These are phyloP conservation scores for Ustulina deusta DNA, from an alignment of 2,329 filamentous ascomycete species.

Conservation along the genomic window DNA sequence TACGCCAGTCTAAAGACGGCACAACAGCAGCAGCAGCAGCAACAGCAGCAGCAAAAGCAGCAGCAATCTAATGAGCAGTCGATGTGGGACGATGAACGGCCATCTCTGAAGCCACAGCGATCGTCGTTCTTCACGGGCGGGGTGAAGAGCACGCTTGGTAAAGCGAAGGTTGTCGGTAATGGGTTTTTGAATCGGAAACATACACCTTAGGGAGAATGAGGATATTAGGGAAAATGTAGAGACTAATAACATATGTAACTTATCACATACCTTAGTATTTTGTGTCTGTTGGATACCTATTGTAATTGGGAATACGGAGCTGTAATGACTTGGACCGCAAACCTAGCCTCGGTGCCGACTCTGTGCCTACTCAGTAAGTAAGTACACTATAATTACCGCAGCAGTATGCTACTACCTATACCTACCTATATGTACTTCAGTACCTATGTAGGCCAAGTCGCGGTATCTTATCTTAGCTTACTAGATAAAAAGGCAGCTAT, in stretches of 20 bases:
- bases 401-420: too few species aligned
- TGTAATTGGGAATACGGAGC: slow-evolving; percentile 10
- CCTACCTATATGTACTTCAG: too few species aligned
- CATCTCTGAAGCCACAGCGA: slow-evolving; percentile 42
- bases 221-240: not conserved
- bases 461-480: slow-evolving; percentile 21
- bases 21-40: slow-evolving; percentile 31
- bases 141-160: slow-evolving; percentile 47
- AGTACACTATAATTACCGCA: too few species aligned
- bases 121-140: slow-evolving; percentile 47
- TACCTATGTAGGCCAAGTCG: not conserved
- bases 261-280: slow-evolving; percentile 7
- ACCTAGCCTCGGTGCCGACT: too few species aligned
- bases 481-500: not conserved
- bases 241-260: slow-evolving; percentile 4
- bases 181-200: slow-evolving; percentile 45
- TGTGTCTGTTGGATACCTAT: not conserved
- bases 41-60: slow-evolving; percentile 34
- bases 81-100: slow-evolving; percentile 40
- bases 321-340: too few species aligned
- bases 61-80: slow-evolving; percentile 33
- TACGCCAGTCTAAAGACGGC: slow-evolving; percentile 39
- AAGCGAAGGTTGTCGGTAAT: slow-evolving; percentile 47
- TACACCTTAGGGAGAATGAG: slow-evolving; percentile 7
- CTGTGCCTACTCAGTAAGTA: too few species aligned